These are phyloP conservation scores for Xylariomycetidae sp. DNA, from an alignment of 2,329 filamentous ascomycete genomes.

Conservation along the genomic window DNA sequence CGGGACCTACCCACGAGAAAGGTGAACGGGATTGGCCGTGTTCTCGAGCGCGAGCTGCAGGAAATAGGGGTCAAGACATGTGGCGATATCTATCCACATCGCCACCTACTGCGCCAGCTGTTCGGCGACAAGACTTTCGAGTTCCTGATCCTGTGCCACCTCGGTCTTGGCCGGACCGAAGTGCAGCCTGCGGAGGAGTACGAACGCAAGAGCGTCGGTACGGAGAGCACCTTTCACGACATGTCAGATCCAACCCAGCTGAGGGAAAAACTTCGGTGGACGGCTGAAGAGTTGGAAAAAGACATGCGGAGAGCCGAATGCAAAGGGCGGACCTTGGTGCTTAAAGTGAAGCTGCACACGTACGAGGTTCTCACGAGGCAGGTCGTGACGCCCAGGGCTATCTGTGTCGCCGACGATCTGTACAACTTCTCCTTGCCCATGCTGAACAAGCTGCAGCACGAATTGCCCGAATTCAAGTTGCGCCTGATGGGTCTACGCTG, in stretches of 20 bases:
- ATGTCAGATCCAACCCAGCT: slow-evolving; percentile 63
- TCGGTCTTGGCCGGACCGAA: slow-evolving; percentile 79
- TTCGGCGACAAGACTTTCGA: slow-evolving; percentile 90
- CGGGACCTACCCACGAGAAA: slow-evolving; percentile 75
- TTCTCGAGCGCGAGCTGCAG: slow-evolving; percentile 84
- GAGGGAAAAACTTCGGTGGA: slow-evolving; percentile 70
- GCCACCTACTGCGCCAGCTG: slow-evolving; percentile 66
- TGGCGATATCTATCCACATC: slow-evolving; percentile 75
- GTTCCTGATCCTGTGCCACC: slow-evolving; percentile 76
- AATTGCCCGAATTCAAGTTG: slow-evolving; percentile 71
- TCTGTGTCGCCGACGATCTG: slow-evolving; percentile 71
- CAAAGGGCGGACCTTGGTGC: slow-evolving; percentile 82
- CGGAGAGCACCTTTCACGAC: slow-evolving; percentile 85
- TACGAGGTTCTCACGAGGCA: slow-evolving; percentile 90
- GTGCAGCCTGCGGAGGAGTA: slow-evolving; percentile 84
- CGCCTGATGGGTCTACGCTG: slow-evolving; percentile 85
- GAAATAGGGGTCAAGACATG: slow-evolving; percentile 85
- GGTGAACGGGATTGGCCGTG: slow-evolving; percentile 90
- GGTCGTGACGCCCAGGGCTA: slow-evolving; percentile 63
- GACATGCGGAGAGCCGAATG: slow-evolving; percentile 74
- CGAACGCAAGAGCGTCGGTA: slow-evolving; percentile 89
- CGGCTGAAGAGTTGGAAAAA: slow-evolving; percentile 79
- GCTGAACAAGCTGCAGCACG: slow-evolving; percentile 74
- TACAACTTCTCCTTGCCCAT: slow-evolving; percentile 79
- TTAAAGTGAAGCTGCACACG: slow-evolving; percentile 92